phyloP scores from a whole-genome alignment of 345 rosid genomes.

The Kandelia obovata region DNA sequence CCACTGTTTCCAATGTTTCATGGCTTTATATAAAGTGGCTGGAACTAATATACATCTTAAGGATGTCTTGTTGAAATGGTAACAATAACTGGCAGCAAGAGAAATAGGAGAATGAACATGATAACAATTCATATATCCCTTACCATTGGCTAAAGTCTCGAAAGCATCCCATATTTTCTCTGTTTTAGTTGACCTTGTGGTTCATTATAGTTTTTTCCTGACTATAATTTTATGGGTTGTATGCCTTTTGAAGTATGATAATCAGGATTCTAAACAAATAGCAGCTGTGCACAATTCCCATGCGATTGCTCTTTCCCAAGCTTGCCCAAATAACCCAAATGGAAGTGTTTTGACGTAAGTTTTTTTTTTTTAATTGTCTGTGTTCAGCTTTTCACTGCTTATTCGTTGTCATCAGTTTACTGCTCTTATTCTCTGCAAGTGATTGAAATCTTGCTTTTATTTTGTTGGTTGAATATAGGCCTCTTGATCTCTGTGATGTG shows the following conservation, averaged over 20 bases:
- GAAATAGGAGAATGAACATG: background rate
- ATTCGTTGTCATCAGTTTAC: background rate
- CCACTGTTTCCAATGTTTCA: background rate
- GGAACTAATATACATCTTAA: background rate
- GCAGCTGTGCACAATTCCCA: conserved; percentile 76
- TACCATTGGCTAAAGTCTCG: background rate
- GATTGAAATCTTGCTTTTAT: conserved; percentile 19
- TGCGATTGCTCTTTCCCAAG: conserved; percentile 74
- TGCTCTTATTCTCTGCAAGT: conserved; percentile 12
- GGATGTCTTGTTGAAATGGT: background rate
- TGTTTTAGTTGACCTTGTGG: conserved; percentile 17
- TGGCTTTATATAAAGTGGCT: background rate
- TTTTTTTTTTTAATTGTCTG: background rate
- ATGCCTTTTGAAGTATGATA: conserved; percentile 54
- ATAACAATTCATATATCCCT: background rate
- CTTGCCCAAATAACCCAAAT: conserved; percentile 72
- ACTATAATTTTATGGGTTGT: conserved; percentile 24
- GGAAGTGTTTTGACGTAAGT: conserved; percentile 78
- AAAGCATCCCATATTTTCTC: conserved; percentile 15
- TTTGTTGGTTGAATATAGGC: conserved; percentile 62
- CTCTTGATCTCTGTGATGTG: conserved; percentile 82
- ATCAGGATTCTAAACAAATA: conserved; percentile 68
- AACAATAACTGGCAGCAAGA: background rate
- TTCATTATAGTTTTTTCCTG: conserved; percentile 18
- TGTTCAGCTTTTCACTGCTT: background rate